These are phyloP conservation scores for Leptographium galeiforme DNA, from an alignment of 2,329 filamentous ascomycete genomes.

Conservation along the genomic window DNA sequence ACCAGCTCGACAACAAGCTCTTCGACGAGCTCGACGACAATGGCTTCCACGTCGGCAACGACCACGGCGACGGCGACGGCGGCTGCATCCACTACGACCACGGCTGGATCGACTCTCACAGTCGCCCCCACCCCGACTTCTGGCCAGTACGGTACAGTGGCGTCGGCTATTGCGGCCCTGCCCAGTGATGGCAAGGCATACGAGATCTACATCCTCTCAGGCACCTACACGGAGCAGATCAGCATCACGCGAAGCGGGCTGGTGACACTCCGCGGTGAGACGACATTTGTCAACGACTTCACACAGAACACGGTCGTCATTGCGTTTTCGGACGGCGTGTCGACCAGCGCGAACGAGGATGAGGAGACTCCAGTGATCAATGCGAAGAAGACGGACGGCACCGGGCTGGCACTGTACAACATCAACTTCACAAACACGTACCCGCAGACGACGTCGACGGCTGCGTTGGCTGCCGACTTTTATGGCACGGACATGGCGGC, in stretches of 20 bases:
- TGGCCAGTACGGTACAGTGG: constrained; percentile 26
- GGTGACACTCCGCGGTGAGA: constrained; percentile 22
- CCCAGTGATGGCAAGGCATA: constrained; percentile 25
- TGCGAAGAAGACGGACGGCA: constrained; percentile 26
- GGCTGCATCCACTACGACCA: neutral
- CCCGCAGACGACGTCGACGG: constrained; percentile 12
- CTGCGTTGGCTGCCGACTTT: constrained; percentile 18
- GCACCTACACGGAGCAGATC: constrained; percentile 27
- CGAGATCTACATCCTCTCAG: constrained; percentile 25
- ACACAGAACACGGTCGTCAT: constrained; percentile 23
- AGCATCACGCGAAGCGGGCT: constrained; percentile 25
- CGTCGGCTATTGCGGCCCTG: constrained; percentile 28
- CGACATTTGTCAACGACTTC: constrained; percentile 20
- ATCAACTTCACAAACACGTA: constrained; percentile 27
- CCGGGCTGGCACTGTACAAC: constrained; percentile 37
- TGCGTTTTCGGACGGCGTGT: constrained; percentile 21
- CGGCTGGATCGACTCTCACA: neutral
- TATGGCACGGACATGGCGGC: constrained; percentile 18
- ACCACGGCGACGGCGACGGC: neutral
- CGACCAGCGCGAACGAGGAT: constrained; percentile 25
- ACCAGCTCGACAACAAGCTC: neutral
- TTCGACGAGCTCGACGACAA: neutral
- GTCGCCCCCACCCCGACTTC: constrained; percentile 17
- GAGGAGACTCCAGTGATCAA: constrained; percentile 30
- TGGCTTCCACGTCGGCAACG: neutral